phyloP scores from a whole-genome alignment of 139 green algal genomes.

The Asterochloris sp. region DNA sequence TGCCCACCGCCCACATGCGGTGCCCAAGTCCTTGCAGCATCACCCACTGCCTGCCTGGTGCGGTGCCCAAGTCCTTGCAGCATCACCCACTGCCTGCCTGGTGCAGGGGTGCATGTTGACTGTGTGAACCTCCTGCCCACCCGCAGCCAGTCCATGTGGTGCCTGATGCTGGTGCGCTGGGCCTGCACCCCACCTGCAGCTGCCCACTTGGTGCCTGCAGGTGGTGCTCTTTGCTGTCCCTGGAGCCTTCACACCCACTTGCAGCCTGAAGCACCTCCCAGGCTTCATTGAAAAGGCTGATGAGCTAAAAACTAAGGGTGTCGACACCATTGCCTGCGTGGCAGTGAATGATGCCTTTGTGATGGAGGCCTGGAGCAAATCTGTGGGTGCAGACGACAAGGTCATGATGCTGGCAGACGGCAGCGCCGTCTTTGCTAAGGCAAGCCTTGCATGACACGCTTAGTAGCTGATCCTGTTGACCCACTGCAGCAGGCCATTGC shows the following conservation, averaged over 20 bases:
- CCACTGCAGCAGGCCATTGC: too few species aligned
- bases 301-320: conserved; percentile 86
- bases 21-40: too few species aligned
- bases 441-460: neutral
- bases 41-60: too few species aligned
- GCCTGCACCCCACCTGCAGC: neutral
- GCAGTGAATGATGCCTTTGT: conserved; percentile 87
- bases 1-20: too few species aligned
- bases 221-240: conserved; percentile 89
- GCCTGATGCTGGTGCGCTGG: neutral
- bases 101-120: too few species aligned
- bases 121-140: too few species aligned
- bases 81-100: too few species aligned
- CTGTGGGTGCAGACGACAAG: conserved; percentile 87
- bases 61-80: too few species aligned
- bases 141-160: too few species aligned
- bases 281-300: conserved; percentile 91
- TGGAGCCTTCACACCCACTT: conserved; percentile 92
- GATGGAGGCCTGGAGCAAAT: conserved; percentile 67
- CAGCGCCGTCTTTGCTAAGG: conserved; percentile 77
- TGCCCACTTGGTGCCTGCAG: conserved; percentile 23
- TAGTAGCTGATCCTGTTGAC: too few species aligned
- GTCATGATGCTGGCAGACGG: conserved; percentile 95
- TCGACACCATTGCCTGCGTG: conserved; percentile 93
- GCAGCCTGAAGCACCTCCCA: conserved; percentile 87